These are phyloP conservation scores for Amanita muscaria DNA, from an alignment of 768 basidiomycete species.

Conservation along the genomic window DNA sequence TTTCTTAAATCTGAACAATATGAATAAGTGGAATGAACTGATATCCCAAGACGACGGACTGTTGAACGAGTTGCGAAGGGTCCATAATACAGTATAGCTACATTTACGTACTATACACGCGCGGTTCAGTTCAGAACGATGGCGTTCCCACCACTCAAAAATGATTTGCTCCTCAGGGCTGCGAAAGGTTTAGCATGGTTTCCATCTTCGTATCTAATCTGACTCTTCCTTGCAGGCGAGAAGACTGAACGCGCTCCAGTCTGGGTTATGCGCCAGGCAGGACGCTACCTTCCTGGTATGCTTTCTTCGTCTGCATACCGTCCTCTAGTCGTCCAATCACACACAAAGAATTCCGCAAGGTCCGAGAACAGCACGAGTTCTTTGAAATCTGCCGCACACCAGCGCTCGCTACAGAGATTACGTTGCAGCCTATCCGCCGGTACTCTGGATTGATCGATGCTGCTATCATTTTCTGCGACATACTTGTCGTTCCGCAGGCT, in stretches of 20 bases:
- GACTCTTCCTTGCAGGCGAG: constrained; percentile 43
- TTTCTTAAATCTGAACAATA: constrained; percentile 57
- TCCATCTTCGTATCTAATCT: background rate
- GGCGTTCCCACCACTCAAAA: constrained; percentile 67
- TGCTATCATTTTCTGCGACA: constrained; percentile 96
- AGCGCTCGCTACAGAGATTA: constrained; percentile 80
- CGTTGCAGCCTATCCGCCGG: constrained; percentile 87
- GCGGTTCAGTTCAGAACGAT: constrained; percentile 19
- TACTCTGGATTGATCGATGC: constrained; percentile 87
- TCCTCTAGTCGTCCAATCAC: constrained; percentile 1
- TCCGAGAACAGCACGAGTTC: constrained; percentile 84
- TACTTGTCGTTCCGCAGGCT: constrained; percentile 95
- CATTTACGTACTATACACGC: background rate
- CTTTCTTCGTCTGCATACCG: constrained; percentile 10
- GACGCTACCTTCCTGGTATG: constrained; percentile 87
- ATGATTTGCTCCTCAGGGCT: constrained; percentile 85
- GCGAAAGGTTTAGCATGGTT: constrained; percentile 48
- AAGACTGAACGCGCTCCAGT: constrained; percentile 88
- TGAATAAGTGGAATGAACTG: background rate
- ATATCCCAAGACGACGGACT: constrained; percentile 30
- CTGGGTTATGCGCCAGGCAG: constrained; percentile 98
- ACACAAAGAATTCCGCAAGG: constrained; percentile 72
- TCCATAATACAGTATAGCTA: constrained; percentile 7
- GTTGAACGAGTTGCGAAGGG: constrained; percentile 56
- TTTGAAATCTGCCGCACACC: constrained; percentile 94